Conservation (phyloP, 176 grass and related monocot genomes). For the Metroxylon sagu region DNA sequence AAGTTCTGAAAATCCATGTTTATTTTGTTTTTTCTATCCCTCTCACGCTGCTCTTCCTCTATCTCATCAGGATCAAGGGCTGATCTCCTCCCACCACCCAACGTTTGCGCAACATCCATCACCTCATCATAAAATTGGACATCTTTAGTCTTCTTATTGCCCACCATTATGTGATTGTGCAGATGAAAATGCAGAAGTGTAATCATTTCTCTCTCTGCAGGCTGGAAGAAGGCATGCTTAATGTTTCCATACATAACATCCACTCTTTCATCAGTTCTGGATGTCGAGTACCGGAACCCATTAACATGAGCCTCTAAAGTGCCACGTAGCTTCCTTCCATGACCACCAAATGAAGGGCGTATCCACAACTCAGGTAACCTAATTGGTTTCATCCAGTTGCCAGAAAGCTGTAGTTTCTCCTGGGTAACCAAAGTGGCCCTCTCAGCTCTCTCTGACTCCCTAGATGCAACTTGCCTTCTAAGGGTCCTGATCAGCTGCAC, state of each 20-base stretch:
- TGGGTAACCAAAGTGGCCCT: conserved; percentile 88
- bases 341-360: conserved; percentile 66
- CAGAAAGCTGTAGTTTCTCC: conserved; percentile 66
- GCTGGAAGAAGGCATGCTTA: conserved; percentile 97
- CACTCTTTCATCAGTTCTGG: conserved; percentile 66
- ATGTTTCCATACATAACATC: conserved; percentile 83
- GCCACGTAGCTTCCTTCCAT: conserved; percentile 58
- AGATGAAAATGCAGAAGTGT: conserved; percentile 79
- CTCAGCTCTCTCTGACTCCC: conserved; percentile 84
- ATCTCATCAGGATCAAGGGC: conserved; percentile 87
- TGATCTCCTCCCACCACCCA: conserved; percentile 47
- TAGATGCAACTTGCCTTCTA: conserved; percentile 72
- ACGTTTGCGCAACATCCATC: conserved; percentile 85
- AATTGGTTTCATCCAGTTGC: conserved; percentile 56
- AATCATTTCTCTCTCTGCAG: conserved; percentile 88
- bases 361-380: conserved; percentile 81
- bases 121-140: conserved; percentile 93
- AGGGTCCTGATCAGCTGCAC: conserved; percentile 81
- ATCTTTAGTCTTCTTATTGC: conserved; percentile 90
- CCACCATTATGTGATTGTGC: conserved; percentile 88
- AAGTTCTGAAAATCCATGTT: conserved; percentile 50
- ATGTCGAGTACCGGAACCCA: conserved; percentile 73
- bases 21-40: conserved; percentile 68
- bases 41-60: conserved; percentile 88
- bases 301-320: conserved; percentile 79